Base-by-base conservation (phyloP, 2,329 filamentous ascomycete genomes). In the Mycosphaerella arachidis region DNA sequence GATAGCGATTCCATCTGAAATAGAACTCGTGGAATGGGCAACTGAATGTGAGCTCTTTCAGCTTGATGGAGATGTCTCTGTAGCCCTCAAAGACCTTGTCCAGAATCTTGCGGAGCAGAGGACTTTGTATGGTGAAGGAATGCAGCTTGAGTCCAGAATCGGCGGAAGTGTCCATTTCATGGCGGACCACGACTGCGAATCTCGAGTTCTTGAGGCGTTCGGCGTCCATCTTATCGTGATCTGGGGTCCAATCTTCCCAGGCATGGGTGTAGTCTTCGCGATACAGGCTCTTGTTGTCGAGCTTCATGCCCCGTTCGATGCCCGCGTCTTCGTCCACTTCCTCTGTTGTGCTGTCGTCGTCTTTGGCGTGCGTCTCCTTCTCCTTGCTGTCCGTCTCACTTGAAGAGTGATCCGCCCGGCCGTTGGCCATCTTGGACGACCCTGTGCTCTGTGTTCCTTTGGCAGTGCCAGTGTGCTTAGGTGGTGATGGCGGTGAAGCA, bases 11-110 rank as follows among this genome's bases (percentile, higher is more conserved):
- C 73, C 73, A 76, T 8, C 73, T 67, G 61, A 75, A 70, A 46
- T 74, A 70, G 62, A 76, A 75, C 1, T 70, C 67, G 6, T 68
- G 61, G 58, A 76, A 76, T 2, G 74, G 74, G 5, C 62, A 65
- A 1, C 65, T 65, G 60, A 76, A 74, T 1, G 66, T 70, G 12
- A 75, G 59, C 12, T 68, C 60, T 52, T 72, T 68, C 33, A 75
- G 62, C 33, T 65, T 68, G 6, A 71, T 71, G 9, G 66, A 71
- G 30, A 76, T 65, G 6, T 71, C 71, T 3, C 66, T 63, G 60
- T 71, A 75, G 5, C 67, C 69, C 37, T 68, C 59, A 51, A 76
- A 73, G 12, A 71, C 68, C 16, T 62, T 56, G 20, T 66, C 66
- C 2, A 76, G 63, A 8, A 73, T 56, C 30, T 67, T 67, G 57